Conservation (phyloP, 2,329 filamentous ascomycete species). For the Myriangium duriaei region DNA sequence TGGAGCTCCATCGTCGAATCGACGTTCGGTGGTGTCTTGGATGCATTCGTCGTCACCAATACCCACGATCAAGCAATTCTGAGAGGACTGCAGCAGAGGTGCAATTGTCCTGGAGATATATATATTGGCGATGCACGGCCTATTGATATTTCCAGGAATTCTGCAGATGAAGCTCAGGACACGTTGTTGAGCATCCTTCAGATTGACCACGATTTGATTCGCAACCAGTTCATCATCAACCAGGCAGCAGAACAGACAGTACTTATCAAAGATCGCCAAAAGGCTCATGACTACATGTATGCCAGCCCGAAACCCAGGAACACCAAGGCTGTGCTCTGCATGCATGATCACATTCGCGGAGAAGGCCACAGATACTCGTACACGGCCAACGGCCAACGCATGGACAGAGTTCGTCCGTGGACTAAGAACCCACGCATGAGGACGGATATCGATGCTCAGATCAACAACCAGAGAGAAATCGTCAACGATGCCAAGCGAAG, state of each 20-base stretch:
- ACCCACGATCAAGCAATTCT: slow-evolving; percentile 64
- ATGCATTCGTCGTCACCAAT: slow-evolving; percentile 68
- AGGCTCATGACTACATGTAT: slow-evolving; percentile 60
- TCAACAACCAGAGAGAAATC: slow-evolving; percentile 30
- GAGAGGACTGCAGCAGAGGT: slow-evolving; percentile 48
- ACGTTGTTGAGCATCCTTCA: slow-evolving; percentile 72
- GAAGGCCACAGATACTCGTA: slow-evolving; percentile 49
- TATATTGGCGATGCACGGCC: slow-evolving; percentile 48
- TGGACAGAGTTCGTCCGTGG: slow-evolving; percentile 42
- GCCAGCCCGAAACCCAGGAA: slow-evolving; percentile 47
- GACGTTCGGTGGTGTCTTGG: slow-evolving; percentile 55
- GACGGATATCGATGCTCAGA: slow-evolving; percentile 20
- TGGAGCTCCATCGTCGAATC: slow-evolving; percentile 79
- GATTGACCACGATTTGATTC: slow-evolving; percentile 67
- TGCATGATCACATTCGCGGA: slow-evolving; percentile 46
- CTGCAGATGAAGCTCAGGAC: slow-evolving; percentile 59
- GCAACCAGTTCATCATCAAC: slow-evolving; percentile 72
- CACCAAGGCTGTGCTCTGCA: slow-evolving; percentile 58
- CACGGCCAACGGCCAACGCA: slow-evolving; percentile 34
- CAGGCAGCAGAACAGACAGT: slow-evolving; percentile 73
- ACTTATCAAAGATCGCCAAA: slow-evolving; percentile 54
- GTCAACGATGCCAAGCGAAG: slow-evolving; percentile 30
- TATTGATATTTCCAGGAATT: slow-evolving; percentile 51
- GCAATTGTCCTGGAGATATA: slow-evolving; percentile 41
- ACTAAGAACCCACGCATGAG: slow-evolving; percentile 47